Evolutionary conservation across 2,329 filamentous ascomycete species (phyloP).

Genomic region (Alternaria brassicae): DNA sequence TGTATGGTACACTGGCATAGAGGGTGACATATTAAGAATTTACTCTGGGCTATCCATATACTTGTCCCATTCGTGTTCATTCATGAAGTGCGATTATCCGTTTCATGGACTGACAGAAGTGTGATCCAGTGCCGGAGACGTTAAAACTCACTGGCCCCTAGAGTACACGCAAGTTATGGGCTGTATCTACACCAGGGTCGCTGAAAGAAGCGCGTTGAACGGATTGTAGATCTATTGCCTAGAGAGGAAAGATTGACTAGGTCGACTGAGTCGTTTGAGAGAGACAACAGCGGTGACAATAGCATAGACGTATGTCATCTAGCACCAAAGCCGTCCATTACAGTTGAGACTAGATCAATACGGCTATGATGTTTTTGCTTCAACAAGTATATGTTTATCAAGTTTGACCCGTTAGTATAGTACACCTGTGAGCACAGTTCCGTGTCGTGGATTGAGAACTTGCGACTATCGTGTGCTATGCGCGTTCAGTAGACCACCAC

Average conservation of each 20-base stretch:
- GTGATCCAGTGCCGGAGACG: neutral
- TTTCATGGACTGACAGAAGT: neutral
- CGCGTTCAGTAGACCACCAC: neutral
- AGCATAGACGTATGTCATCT: neutral
- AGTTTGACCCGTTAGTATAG: too few species aligned
- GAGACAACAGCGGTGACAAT: neutral
- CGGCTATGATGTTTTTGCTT: too few species aligned
- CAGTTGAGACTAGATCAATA: too few species aligned
- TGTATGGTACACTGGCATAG: constrained; percentile 12
- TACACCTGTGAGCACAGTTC: too few species aligned
- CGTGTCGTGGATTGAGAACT: neutral
- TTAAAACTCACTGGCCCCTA: neutral
- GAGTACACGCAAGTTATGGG: neutral
- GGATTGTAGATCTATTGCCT: too few species aligned
- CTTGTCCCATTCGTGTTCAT: neutral
- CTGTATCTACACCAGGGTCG: neutral
- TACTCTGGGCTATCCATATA: neutral
- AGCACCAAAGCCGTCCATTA: neutral
- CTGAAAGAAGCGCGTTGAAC: neutral
- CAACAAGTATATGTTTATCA: too few species aligned
- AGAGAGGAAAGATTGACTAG: neutral
- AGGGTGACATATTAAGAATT: neutral
- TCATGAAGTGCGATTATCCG: neutral
- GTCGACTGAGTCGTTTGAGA: neutral
- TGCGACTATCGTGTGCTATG: neutral